Percentiles rank a stretch among this genome's conserved stretches.
Evolutionary conservation across 305 asterid genomes (phyloP).

Genomic region (Solanum hybrid): DNA sequence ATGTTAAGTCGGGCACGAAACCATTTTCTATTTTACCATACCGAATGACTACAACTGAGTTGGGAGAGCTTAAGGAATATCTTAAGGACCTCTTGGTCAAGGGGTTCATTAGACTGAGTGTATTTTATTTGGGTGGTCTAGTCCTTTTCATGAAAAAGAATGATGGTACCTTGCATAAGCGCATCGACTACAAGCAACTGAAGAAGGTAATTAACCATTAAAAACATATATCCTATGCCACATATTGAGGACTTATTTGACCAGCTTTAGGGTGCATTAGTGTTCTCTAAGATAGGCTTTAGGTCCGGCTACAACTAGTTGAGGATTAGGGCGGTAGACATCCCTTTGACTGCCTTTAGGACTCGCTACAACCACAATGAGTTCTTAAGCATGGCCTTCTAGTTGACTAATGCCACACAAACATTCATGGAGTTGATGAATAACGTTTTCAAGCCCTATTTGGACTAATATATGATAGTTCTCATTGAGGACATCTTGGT

Average conservation of each 20-base stretch:
- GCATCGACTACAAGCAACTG: neutral
- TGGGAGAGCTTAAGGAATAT: neutral
- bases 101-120: neutral
- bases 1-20: neutral
- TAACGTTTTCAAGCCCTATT: neutral
- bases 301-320: neutral
- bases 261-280: neutral
- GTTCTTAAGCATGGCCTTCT: neutral
- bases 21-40: neutral
- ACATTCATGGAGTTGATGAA: neutral
- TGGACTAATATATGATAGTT: neutral
- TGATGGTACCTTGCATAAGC: neutral
- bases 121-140: neutral
- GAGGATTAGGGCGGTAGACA: neutral
- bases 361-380: neutral
- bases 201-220: neutral
- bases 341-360: neutral
- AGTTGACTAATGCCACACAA: neutral
- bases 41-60: neutral
- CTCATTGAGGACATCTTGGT: neutral
- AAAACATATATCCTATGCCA: neutral
- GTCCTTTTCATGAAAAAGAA: neutral
- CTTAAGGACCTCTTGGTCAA: neutral
- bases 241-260: neutral
- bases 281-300: neutral